These are phyloP conservation scores for Trebouxia sp. DNA, from an alignment of 139 green algal species.

Conservation along the genomic window DNA sequence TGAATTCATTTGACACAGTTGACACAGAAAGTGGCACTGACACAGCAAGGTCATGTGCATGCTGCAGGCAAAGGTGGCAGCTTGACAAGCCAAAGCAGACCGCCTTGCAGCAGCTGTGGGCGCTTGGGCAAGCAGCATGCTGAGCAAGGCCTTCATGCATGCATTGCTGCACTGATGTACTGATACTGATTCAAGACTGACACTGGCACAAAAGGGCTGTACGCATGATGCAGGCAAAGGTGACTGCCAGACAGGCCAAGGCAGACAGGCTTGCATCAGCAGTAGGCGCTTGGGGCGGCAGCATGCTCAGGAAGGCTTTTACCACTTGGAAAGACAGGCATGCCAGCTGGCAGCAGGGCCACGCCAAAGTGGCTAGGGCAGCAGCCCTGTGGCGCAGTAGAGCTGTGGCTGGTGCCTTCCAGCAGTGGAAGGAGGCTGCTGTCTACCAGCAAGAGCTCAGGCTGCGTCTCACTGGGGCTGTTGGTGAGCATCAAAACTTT, in stretches of 20 bases:
- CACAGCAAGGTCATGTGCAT: too few relatives aligned
- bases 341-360: background rate
- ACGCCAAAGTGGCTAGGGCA: constrained; percentile 12
- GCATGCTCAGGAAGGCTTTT: constrained; percentile 28
- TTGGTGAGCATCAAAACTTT: background rate
- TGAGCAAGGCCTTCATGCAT: too few relatives aligned
- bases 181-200: too few relatives aligned
- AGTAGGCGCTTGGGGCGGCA: background rate
- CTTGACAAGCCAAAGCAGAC: too few relatives aligned
- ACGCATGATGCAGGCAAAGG: constrained; percentile 5
- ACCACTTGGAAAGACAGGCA: constrained; percentile 11
- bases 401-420: background rate
- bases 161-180: too few relatives aligned
- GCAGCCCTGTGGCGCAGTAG: constrained; percentile 9
- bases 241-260: background rate
- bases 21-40: too few relatives aligned
- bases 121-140: background rate
- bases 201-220: too few relatives aligned
- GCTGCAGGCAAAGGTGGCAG: too few relatives aligned
- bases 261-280: background rate
- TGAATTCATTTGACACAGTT: too few relatives aligned
- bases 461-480: background rate
- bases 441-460: constrained; percentile 23
- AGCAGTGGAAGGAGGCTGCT: constrained; percentile 4
- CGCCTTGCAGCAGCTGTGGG: too few relatives aligned